phyloP scores from a whole-genome alignment of 2,329 filamentous ascomycete genomes.

The Verruconis gallopava region DNA sequence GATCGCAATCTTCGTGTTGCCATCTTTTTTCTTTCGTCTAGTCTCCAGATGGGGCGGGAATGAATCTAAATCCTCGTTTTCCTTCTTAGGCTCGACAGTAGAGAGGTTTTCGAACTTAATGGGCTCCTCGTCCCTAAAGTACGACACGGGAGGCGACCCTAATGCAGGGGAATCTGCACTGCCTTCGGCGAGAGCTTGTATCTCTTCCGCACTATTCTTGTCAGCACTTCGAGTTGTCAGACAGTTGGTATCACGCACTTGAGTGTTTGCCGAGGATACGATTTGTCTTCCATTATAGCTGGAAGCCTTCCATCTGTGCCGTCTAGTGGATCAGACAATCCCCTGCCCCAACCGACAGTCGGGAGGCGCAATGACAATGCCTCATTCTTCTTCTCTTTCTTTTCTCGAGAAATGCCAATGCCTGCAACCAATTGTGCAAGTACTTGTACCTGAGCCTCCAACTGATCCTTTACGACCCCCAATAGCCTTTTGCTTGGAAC shows the following conservation, averaged over 20 bases:
- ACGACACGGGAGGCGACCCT: constrained; percentile 43
- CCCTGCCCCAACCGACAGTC: constrained; percentile 38
- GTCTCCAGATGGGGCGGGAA: constrained; percentile 38
- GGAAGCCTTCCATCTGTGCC: constrained; percentile 44
- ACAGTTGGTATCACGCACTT: constrained; percentile 38
- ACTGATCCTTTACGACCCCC: constrained; percentile 52
- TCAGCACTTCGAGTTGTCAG: constrained; percentile 13
- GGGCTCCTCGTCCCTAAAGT: constrained; percentile 34
- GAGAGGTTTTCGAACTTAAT: constrained; percentile 30
- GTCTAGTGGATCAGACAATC: constrained; percentile 38
- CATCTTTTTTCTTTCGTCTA: constrained; percentile 39
- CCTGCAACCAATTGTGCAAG: constrained; percentile 53
- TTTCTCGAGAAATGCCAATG: constrained; percentile 43
- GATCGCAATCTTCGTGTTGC: constrained; percentile 30
- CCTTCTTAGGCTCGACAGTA: constrained; percentile 18
- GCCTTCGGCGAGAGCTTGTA: constrained; percentile 40
- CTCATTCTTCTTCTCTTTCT: constrained; percentile 1
- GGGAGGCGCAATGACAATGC: constrained; percentile 21
- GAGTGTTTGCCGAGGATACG: constrained; percentile 53
- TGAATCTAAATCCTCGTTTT: constrained; percentile 23
- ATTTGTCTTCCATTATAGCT: constrained; percentile 57
- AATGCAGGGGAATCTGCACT: constrained; percentile 54
- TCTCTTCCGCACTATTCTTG: constrained; percentile 26
- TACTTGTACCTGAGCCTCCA: constrained; percentile 61
- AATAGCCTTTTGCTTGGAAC: constrained; percentile 48